Evolutionary conservation across 1,284 basidiomycete species (phyloP).

Genomic region (Leccinum subrobustum): DNA sequence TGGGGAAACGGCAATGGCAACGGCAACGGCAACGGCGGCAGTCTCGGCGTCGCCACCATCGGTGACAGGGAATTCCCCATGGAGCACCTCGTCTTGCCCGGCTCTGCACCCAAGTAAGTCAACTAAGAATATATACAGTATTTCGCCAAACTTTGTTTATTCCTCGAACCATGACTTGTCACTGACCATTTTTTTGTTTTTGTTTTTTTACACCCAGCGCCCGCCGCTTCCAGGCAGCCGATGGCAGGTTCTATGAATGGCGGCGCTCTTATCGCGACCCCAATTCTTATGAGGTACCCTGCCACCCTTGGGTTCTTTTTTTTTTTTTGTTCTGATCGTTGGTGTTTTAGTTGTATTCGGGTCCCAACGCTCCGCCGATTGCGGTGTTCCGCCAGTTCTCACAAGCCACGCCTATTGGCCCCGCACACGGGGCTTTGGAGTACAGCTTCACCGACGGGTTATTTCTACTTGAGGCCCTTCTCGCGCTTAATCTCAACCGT

Average conservation of each 20-base stretch:
- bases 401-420: conserved; percentile 57
- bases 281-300: conserved; percentile 54
- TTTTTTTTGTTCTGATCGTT: conserved; percentile 1
- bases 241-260: conserved; percentile 62
- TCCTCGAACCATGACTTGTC: neutral
- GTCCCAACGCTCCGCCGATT: conserved; percentile 43
- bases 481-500: conserved; percentile 68
- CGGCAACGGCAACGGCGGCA: conserved; percentile 37
- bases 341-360: conserved; percentile 43
- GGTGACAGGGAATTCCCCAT: conserved; percentile 56
- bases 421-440: conserved; percentile 58
- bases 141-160: neutral
- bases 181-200: conserved; percentile 18
- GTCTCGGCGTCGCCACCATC: conserved; percentile 57
- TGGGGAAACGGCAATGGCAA: conserved; percentile 33
- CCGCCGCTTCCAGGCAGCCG: conserved; percentile 54
- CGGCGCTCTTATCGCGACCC: conserved; percentile 45
- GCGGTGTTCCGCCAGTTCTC: conserved; percentile 56
- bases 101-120: conserved; percentile 46
- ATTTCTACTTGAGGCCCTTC: conserved; percentile 59
- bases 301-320: neutral
- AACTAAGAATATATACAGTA: neutral
- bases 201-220: conserved; percentile 39
- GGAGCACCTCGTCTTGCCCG: conserved; percentile 57
- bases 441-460: conserved; percentile 60